phyloP scores from a whole-genome alignment of 2,329 filamentous ascomycete species.

The Aspergillus chevalieri region DNA sequence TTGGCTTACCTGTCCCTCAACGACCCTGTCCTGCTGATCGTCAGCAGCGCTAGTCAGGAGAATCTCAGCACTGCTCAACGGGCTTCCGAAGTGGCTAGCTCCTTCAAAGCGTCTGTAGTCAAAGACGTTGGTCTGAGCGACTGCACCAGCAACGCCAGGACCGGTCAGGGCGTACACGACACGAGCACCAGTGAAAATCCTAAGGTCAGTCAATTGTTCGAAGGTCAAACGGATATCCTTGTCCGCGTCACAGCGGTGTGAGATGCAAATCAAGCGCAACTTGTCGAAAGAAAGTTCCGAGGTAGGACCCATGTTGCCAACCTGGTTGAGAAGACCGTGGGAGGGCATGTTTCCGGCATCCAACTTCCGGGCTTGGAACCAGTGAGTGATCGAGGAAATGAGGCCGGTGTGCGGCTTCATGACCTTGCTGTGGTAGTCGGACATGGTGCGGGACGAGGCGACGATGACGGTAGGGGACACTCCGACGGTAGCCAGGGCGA shows the following conservation, averaged over 20 bases:
- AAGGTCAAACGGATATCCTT: conserved; percentile 61
- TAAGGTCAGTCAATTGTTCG: conserved; percentile 68
- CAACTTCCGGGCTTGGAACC: conserved; percentile 64
- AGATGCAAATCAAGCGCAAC: conserved; percentile 73
- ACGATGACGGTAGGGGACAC: conserved; percentile 78
- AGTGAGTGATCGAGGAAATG: conserved; percentile 63
- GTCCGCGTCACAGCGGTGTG: conserved; percentile 61
- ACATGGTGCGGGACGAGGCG: conserved; percentile 66
- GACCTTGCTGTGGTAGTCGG: conserved; percentile 60
- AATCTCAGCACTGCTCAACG: conserved; percentile 72
- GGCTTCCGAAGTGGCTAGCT: conserved; percentile 70
- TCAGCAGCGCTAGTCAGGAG: conserved; percentile 48
- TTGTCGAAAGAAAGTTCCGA: conserved; percentile 52
- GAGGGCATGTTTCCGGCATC: conserved; percentile 68
- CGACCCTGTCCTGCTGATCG: conserved; percentile 33
- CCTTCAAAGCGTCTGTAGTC: conserved; percentile 63
- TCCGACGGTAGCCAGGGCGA: conserved; percentile 65
- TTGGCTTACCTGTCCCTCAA: conserved; percentile 55
- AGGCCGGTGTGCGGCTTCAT: conserved; percentile 55
- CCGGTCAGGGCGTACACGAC: conserved; percentile 81
- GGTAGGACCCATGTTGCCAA: conserved; percentile 33
- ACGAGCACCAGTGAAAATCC: conserved; percentile 71
- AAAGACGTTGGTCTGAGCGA: conserved; percentile 80
- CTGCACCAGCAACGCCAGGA: conserved; percentile 75
- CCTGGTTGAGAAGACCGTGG: conserved; percentile 53